Percentiles rank a stretch among this genome's conserved stretches.
Evolutionary conservation across 345 rosid genomes (phyloP).

Genomic region (Aquilaria malaccensis): DNA sequence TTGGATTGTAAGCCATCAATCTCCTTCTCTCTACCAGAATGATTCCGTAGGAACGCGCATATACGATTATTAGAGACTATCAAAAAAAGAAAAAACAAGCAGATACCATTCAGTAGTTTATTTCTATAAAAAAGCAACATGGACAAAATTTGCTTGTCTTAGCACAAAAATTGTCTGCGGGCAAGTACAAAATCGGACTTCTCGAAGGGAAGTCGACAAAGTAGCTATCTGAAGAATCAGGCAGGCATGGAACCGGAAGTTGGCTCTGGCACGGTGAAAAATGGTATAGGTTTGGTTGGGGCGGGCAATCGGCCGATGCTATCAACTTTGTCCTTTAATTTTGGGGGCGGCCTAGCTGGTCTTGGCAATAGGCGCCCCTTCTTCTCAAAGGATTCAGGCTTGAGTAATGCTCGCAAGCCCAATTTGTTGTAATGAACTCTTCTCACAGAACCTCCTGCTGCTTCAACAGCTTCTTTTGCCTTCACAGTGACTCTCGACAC

Average conservation of each 20-base stretch:
- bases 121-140: too few relatives aligned
- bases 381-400: constrained; percentile 96
- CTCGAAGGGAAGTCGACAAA: background rate
- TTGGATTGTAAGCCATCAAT: too few relatives aligned
- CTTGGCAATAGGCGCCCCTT: constrained; percentile 84
- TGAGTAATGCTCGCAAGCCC: constrained; percentile 77
- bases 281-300: constrained; percentile 76
- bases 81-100: too few relatives aligned
- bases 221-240: constrained; percentile 6
- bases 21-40: too few relatives aligned
- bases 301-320: constrained; percentile 95
- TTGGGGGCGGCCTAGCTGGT: constrained; percentile 96
- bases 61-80: too few relatives aligned
- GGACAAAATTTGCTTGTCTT: constrained; percentile 2
- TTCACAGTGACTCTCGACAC: constrained; percentile 86
- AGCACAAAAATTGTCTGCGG: background rate
- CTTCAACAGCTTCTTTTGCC: constrained; percentile 88
- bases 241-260: constrained; percentile 27
- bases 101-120: too few relatives aligned
- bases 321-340: constrained; percentile 77
- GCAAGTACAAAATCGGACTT: constrained; percentile 3
- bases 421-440: constrained; percentile 86
- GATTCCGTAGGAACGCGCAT: too few relatives aligned
- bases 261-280: constrained; percentile 32
- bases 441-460: constrained; percentile 85